phyloP scores from a whole-genome alignment of 768 basidiomycete species.

The Rhizopogon roseolus region DNA sequence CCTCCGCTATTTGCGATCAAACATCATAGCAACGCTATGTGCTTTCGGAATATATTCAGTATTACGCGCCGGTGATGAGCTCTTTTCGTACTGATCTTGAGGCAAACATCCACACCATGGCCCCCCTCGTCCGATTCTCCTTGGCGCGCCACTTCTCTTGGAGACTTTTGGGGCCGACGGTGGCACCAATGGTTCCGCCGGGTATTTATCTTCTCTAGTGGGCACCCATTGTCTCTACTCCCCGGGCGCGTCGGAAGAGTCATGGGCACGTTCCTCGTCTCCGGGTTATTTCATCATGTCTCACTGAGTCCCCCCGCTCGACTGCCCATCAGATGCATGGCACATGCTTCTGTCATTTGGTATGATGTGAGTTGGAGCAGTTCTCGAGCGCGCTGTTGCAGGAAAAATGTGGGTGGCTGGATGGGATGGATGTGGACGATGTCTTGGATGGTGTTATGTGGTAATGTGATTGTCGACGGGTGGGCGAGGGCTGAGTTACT shows the following conservation, averaged over 20 bases:
- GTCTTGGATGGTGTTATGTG: constrained; percentile 21
- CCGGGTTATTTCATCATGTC: constrained; percentile 51
- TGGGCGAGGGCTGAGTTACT: constrained; percentile 10
- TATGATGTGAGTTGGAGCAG: constrained; percentile 46
- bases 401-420: constrained; percentile 25
- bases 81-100: no score
- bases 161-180: constrained; percentile 32
- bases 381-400: constrained; percentile 35
- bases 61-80: no score
- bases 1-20: constrained; percentile 34
- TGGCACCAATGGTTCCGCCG: constrained; percentile 36
- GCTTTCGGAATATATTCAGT: no score
- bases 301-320: constrained; percentile 49
- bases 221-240: constrained; percentile 24
- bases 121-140: constrained; percentile 30
- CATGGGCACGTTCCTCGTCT: constrained; percentile 52
- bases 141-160: constrained; percentile 30
- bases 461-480: constrained; percentile 18
- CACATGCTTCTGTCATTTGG: constrained; percentile 46
- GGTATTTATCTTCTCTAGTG: constrained; percentile 26
- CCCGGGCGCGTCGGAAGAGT: constrained; percentile 45
- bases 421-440: constrained; percentile 32
- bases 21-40: constrained; percentile 34
- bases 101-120: no score
- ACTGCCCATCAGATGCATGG: constrained; percentile 38